phyloP scores from a whole-genome alignment of 108 stramenopile species.

The Stephanodiscus triporus region DNA sequence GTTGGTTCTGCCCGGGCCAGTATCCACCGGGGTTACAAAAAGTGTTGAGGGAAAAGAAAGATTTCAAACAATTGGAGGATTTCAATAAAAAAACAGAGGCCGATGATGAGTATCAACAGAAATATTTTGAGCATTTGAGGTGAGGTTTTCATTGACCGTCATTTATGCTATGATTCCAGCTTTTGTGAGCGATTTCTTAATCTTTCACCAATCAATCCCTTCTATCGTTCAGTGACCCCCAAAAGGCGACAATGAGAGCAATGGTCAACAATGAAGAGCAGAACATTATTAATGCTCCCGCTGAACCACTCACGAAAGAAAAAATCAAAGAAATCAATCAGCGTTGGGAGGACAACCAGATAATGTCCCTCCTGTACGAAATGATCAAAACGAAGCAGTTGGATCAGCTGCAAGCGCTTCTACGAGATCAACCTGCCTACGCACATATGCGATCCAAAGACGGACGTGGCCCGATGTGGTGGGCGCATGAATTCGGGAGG shows the following conservation, averaged over 20 bases:
- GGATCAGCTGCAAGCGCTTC: slow-evolving; percentile 44
- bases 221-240: slow-evolving; percentile 27
- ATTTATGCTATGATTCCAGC: not conserved
- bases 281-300: slow-evolving; percentile 3
- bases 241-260: slow-evolving; percentile 48
- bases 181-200: not conserved
- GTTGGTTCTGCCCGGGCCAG: slow-evolving; percentile 90
- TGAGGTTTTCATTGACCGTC: not conserved
- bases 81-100: slow-evolving; percentile 74
- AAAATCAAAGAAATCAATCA: slow-evolving; percentile 70
- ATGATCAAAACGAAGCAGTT: slow-evolving; percentile 54
- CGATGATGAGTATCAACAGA: slow-evolving; percentile 75
- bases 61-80: slow-evolving; percentile 91
- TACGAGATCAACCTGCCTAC: slow-evolving; percentile 55
- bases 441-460: slow-evolving; percentile 68
- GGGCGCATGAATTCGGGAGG: slow-evolving; percentile 85
- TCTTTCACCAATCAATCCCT: not conserved
- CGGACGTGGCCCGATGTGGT: slow-evolving; percentile 78
- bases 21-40: slow-evolving; percentile 91
- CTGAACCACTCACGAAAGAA: slow-evolving; percentile 37
- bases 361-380: slow-evolving; percentile 75
- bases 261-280: slow-evolving; percentile 22
- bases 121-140: slow-evolving; percentile 87
- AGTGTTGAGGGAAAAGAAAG: slow-evolving; percentile 79
- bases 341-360: slow-evolving; percentile 70